Base-by-base conservation (phyloP, 148 eudicot genomes). In the Spergularia bocconei region DNA sequence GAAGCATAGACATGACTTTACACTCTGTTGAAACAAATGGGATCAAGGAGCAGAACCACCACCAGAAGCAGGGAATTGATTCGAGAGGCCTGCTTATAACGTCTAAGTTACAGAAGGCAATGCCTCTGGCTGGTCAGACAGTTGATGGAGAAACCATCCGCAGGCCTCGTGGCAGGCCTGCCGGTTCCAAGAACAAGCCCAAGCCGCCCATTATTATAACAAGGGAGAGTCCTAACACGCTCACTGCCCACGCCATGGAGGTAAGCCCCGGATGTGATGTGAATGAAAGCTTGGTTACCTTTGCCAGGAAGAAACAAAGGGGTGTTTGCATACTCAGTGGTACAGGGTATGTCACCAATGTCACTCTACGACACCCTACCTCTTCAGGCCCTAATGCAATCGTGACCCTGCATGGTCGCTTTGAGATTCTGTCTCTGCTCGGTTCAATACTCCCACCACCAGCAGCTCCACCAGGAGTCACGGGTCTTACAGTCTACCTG, bases 101-200 rank as follows among this genome's bases (percentile, higher is more conserved):
- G 20, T 55, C 69, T 13, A 77, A 81, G 66, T 25, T 77, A 9
- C 74, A 52, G 54, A 77, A 74, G 39, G 74, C 63, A 12, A 55
- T 67, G 47, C 78, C 80, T 8, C 29, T 76, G 29, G 19, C 50
- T 15, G 75, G 70, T 14, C 63, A 47, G 13, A 13, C 69, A 23
- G 67, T 48, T 36, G 67, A 67, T 13, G 86, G 81, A 39, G 86
- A 87, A 64, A 75, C 83, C 51, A 73, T 44, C 13, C 77, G 88
- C 2, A 83, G 92, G 82, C 92, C 96, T 14, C 82, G 96, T 16
- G 96, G 96, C 50, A 79, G 96, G 84, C 92, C 96, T 0, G 96
- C 89, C 9, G 95, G 95, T 52, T 90, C 91, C 39, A 90, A 86
- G 80, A 90, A 90, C 90, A 90, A 90, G 86, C 90, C 94, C 11